A percentile compares a stretch with the other conserved stretches of the same genome.
phyloP scores from a whole-genome alignment of 2,329 filamentous ascomycete genomes.

The Ophiostoma fasciatum region DNA sequence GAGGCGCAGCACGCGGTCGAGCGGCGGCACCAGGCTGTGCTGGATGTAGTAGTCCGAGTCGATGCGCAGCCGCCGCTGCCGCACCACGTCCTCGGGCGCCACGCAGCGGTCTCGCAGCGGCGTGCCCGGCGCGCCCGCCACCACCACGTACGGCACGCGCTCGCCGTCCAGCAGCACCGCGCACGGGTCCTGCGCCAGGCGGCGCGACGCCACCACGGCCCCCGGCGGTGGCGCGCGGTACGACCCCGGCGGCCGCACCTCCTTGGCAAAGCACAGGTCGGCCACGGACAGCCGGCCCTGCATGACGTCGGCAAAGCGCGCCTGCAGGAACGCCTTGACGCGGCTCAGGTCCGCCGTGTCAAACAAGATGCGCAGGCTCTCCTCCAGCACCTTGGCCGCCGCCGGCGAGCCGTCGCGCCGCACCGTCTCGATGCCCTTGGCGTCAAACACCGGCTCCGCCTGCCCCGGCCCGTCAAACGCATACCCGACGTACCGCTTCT shows the following conservation, averaged over 20 bases:
- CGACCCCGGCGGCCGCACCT: constrained; percentile 68
- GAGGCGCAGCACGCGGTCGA: constrained; percentile 93
- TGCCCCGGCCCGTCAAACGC: constrained; percentile 78
- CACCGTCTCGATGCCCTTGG: constrained; percentile 96
- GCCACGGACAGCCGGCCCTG: constrained; percentile 74
- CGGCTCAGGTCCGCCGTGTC: constrained; percentile 77
- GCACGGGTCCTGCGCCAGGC: constrained; percentile 75
- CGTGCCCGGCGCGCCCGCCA: constrained; percentile 75
- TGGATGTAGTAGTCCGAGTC: constrained; percentile 95
- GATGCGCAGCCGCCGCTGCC: constrained; percentile 56
- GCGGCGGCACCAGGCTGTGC: constrained; percentile 87
- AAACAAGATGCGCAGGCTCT: constrained; percentile 76
- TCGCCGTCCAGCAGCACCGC: constrained; percentile 91
- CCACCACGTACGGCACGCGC: constrained; percentile 84
- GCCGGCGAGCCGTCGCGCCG: constrained; percentile 87
- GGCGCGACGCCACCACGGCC: constrained; percentile 71
- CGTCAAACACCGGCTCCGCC: constrained; percentile 75
- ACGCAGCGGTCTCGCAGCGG: constrained; percentile 82
- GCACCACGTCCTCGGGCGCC: constrained; percentile 65
- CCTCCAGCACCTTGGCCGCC: constrained; percentile 94
- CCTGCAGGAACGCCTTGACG: constrained; percentile 55
- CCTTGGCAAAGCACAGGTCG: constrained; percentile 83
- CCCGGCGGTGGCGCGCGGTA: constrained; percentile 78
- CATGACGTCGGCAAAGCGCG: constrained; percentile 89
- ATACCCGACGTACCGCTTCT: constrained; percentile 97